Conservation (phyloP, 371 early-diverging fungal species). For the Sporodiniella umbellata region DNA sequence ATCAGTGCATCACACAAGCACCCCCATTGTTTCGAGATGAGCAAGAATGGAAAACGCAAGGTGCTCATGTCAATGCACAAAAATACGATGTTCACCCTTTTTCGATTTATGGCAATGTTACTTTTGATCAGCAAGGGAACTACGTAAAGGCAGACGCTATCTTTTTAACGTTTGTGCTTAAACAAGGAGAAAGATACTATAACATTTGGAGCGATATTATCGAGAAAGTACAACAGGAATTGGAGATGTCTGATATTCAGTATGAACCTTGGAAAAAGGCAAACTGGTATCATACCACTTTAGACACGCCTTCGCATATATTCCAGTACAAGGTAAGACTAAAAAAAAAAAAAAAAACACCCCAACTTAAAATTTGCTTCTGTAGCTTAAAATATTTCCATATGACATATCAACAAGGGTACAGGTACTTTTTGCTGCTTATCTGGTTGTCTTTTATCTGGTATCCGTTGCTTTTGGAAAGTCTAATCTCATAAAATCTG, state of each 20-base stretch:
- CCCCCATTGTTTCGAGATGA: slow-evolving; percentile 38
- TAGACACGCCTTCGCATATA: slow-evolving; percentile 17
- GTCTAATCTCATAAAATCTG: slow-evolving; percentile 69
- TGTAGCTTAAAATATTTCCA: slow-evolving; percentile 27
- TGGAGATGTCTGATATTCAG: slow-evolving; percentile 8
- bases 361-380: background rate
- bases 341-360: too few species aligned
- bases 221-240: slow-evolving; percentile 10
- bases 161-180: slow-evolving; percentile 24
- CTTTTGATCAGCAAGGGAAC: slow-evolving; percentile 19
- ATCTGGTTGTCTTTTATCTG: slow-evolving; percentile 48
- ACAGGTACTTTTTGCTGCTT: slow-evolving; percentile 16
- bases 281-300: slow-evolving; percentile 9
- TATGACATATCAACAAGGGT: slow-evolving; percentile 22
- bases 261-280: background rate
- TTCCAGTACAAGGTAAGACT: slow-evolving; percentile 27
- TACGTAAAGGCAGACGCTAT: slow-evolving; percentile 47
- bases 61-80: slow-evolving; percentile 14
- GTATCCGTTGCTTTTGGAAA: slow-evolving; percentile 62
- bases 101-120: slow-evolving; percentile 47
- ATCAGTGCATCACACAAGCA: slow-evolving; percentile 51
- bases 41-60: slow-evolving; percentile 17
- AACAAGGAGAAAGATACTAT: slow-evolving; percentile 7
- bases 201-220: slow-evolving; percentile 18
- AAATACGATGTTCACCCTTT: slow-evolving; percentile 31